Conservation (phyloP, 2,329 filamentous ascomycete species). For the Colletotrichum sp. region DNA sequence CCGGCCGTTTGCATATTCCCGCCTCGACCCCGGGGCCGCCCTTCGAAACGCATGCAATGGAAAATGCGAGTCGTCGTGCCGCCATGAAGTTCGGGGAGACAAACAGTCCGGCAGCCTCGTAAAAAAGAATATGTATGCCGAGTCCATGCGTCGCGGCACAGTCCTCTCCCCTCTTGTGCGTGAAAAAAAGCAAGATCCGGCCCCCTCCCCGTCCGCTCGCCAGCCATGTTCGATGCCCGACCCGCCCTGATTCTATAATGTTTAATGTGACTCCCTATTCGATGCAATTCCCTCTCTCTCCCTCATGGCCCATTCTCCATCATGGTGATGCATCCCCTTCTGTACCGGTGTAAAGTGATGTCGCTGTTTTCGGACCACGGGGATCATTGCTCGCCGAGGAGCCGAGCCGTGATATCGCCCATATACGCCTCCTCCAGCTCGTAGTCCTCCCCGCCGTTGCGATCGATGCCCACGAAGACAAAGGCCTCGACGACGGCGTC, state of each 20-base stretch:
- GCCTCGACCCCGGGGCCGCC: neutral
- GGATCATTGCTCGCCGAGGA: constrained; percentile 75
- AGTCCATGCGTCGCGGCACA: neutral
- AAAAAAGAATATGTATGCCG: neutral
- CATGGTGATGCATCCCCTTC: neutral
- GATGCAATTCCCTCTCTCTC: neutral
- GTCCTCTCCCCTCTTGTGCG: neutral
- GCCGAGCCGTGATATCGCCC: constrained; percentile 84
- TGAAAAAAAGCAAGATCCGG: neutral
- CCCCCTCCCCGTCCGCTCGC: neutral
- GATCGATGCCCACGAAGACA: constrained; percentile 79
- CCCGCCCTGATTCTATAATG: neutral
- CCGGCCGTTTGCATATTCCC: neutral
- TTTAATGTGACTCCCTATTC: neutral
- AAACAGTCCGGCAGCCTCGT: neutral
- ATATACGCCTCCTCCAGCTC: constrained; percentile 89
- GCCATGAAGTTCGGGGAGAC: neutral
- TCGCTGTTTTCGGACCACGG: neutral
- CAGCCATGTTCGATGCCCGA: neutral
- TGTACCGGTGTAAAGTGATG: neutral
- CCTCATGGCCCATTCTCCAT: neutral
- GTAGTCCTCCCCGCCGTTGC: constrained; percentile 79
- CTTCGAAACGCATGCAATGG: neutral
- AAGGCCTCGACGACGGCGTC: constrained; percentile 88
- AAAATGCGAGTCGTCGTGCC: neutral